phyloP scores from a whole-genome alignment of 371 early-diverging fungal genomes.

The Conidiobolus incongruus region DNA sequence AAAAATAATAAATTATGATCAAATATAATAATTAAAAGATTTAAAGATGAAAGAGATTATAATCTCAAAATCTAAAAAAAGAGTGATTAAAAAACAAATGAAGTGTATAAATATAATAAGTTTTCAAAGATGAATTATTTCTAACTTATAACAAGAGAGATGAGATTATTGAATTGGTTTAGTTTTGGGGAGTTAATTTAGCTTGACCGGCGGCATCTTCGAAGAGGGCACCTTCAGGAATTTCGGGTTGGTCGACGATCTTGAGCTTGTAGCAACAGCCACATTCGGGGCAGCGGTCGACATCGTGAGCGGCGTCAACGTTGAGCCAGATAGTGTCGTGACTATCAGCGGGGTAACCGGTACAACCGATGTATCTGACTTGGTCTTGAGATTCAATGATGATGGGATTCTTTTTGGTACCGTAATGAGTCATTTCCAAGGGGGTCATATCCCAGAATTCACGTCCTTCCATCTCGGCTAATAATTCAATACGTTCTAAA shows the following conservation, averaged over 20 bases:
- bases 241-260: constrained; percentile 11
- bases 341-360: constrained; percentile 69
- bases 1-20: no score
- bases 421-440: constrained; percentile 44
- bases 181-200: no score
- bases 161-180: no score
- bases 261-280: constrained; percentile 58
- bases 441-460: constrained; percentile 76
- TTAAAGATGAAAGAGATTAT: no score
- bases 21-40: no score
- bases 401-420: constrained; percentile 70
- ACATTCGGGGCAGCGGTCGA: constrained; percentile 93
- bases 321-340: constrained; percentile 72
- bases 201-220: background rate
- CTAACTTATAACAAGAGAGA: no score
- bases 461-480: constrained; percentile 64
- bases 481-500: constrained; percentile 71
- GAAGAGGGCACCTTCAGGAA: constrained; percentile 1
- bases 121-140: no score
- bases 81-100: no score
- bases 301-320: constrained; percentile 43
- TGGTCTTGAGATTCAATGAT: constrained; percentile 64
- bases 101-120: no score
- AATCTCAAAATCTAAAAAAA: no score
- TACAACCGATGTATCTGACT: constrained; percentile 78